A percentile compares a stretch with the other conserved stretches of the same genome.
phyloP scores from a whole-genome alignment of 2,329 filamentous ascomycete species.

The Neofusicoccum parvum region DNA sequence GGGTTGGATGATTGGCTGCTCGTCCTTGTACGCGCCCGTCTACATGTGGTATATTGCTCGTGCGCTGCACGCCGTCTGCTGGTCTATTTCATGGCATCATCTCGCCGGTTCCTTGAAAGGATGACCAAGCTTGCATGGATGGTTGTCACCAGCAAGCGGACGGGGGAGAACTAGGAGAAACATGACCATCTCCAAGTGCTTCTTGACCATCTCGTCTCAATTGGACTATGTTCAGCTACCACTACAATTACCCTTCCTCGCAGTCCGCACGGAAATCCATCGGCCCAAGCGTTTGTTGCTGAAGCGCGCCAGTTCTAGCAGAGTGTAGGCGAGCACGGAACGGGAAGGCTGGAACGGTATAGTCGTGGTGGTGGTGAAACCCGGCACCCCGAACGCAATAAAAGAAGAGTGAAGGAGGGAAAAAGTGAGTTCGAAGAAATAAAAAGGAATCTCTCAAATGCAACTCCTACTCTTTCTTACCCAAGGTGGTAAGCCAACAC shows the following conservation, averaged over 20 bases:
- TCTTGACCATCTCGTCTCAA: not conserved
- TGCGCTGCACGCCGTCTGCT: too few species aligned
- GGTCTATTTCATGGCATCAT: too few species aligned
- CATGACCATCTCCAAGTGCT: not conserved
- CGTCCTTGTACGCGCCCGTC: too few species aligned
- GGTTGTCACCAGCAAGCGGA: too few species aligned
- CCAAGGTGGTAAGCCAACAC: conserved; percentile 10
- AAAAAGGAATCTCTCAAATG: conserved; percentile 1
- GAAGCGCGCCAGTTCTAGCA: not conserved
- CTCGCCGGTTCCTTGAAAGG: too few species aligned
- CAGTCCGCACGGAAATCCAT: not conserved
- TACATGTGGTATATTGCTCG: too few species aligned
- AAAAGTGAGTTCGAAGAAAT: not conserved
- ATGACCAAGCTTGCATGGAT: too few species aligned
- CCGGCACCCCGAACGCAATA: not conserved
- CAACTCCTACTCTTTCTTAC: conserved; percentile 3
- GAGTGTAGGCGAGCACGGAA: not conserved
- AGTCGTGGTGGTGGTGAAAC: not conserved
- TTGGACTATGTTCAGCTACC: not conserved
- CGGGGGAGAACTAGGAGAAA: not conserved
- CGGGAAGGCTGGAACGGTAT: not conserved
- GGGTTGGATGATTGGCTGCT: not conserved
- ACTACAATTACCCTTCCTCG: not conserved
- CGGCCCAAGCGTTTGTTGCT: not conserved
- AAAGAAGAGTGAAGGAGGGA: not conserved